phyloP scores from a whole-genome alignment of 1,139 yeast genomes.

The Suhomyces anneliseae region DNA sequence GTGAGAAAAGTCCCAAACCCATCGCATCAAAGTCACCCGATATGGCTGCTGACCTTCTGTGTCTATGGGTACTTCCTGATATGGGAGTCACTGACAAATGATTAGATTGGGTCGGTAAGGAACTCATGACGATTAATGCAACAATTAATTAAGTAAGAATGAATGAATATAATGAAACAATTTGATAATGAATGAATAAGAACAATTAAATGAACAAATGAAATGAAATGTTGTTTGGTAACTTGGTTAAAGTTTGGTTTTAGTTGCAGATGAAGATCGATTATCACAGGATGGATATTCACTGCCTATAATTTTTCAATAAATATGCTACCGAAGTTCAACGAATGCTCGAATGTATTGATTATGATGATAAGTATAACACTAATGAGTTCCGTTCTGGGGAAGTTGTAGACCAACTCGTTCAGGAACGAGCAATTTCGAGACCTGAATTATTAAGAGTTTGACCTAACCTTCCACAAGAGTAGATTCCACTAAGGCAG shows the following conservation, averaged over 20 bases:
- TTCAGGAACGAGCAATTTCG: neutral
- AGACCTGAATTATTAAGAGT: neutral
- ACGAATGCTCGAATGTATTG: neutral
- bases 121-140: constrained; percentile 11
- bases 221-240: neutral
- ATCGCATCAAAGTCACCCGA: constrained; percentile 67
- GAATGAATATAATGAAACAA: too few species aligned
- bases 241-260: too few species aligned
- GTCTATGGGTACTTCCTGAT: constrained; percentile 54
- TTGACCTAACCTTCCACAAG: neutral
- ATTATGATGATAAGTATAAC: neutral
- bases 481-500: neutral
- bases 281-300: too few species aligned
- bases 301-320: too few species aligned
- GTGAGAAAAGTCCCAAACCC: constrained; percentile 42
- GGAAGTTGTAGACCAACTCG: neutral
- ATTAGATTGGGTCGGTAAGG: constrained; percentile 14
- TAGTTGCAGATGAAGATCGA: too few species aligned
- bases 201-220: neutral
- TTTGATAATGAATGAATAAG: neutral
- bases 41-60: constrained; percentile 69
- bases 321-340: too few species aligned
- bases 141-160: neutral
- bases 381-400: neutral
- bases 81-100: constrained; percentile 15